Evolutionary conservation across 2,329 filamentous ascomycete genomes (phyloP).

Genomic region (Aspergillus texensis): DNA sequence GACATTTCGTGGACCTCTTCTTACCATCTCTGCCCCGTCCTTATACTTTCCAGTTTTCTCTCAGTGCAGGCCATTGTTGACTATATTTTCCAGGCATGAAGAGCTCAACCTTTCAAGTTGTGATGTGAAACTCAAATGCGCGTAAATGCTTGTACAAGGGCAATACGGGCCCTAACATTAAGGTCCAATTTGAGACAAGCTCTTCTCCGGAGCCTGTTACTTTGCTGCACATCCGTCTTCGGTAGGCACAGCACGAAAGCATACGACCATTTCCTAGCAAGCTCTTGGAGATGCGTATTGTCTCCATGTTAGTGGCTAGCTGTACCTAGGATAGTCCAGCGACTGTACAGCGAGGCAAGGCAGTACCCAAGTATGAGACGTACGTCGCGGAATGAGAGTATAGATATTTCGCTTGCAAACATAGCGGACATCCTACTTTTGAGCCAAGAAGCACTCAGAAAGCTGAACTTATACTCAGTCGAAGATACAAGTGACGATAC

Average conservation of each 20-base stretch:
- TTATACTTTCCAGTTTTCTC: neutral
- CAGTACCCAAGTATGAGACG: neutral
- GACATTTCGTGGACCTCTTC: neutral
- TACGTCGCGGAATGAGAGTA: neutral
- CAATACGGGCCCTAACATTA: neutral
- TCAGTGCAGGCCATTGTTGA: neutral
- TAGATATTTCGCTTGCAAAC: neutral
- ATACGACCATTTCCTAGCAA: neutral
- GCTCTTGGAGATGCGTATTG: neutral
- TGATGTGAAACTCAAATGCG: neutral
- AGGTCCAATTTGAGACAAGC: neutral
- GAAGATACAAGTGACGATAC: neutral
- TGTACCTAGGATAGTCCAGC: neutral
- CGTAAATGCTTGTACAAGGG: neutral
- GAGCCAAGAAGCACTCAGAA: neutral
- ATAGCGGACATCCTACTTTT: neutral
- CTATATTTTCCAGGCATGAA: neutral
- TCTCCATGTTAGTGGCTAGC: too few relatives aligned
- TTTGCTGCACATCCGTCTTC: neutral
- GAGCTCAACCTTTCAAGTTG: neutral
- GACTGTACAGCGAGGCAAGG: neutral
- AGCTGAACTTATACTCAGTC: neutral
- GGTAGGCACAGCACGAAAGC: neutral
- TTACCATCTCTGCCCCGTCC: neutral
- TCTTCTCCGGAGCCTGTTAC: neutral